Base-by-base conservation (phyloP, 371 early-diverging fungal species). In the Cokeromyces recurvatus region DNA sequence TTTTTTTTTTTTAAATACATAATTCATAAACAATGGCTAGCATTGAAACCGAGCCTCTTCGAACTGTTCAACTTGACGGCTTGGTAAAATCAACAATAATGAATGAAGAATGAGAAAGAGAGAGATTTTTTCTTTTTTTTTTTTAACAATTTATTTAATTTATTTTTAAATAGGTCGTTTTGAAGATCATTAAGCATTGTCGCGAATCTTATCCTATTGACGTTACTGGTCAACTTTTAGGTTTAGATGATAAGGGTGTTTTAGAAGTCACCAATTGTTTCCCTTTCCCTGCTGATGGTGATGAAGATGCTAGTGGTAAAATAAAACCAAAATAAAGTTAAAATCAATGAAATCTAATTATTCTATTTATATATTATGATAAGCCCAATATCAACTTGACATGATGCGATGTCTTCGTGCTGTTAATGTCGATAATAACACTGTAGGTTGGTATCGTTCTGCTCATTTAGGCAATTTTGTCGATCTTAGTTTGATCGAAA, bases 401-500 rank as follows among this genome's bases (percentile, higher is more conserved):
- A 94, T 96, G 94, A 84, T 96, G 78, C 78, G 89, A 57, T 85
- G 89, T 68, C 77, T 95, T 61, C 86, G 92, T 50, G 89, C 92
- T 45, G 88, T 95, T 53, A 95, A 95, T 66, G 89, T 87, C 40
- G 98, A 97, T 62, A 87, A 91, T 65, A 92, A 92, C 79, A 85
- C 91, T 29, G 95, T 95, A 29, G 98, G 98, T n/a, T 94, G 97
- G 93, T 97, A 96, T 66, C 88, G 90, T 64, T 90, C 93, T 23
- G 83, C 93, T 36, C 80, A 86, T 55, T 68, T 93, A 64, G 91
- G 90, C 50, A 84, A 86, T 57, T 94, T 94, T 69, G 84, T 95
- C 79, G 87, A 90, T 76, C 84, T 86, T 66, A 84, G 82, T 43
- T 76, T 94, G 68, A 82, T 97, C 63, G 94, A 96, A 45, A 87